phyloP scores from a whole-genome alignment of 768 basidiomycete species.

The Macrolepiota albuminosa region DNA sequence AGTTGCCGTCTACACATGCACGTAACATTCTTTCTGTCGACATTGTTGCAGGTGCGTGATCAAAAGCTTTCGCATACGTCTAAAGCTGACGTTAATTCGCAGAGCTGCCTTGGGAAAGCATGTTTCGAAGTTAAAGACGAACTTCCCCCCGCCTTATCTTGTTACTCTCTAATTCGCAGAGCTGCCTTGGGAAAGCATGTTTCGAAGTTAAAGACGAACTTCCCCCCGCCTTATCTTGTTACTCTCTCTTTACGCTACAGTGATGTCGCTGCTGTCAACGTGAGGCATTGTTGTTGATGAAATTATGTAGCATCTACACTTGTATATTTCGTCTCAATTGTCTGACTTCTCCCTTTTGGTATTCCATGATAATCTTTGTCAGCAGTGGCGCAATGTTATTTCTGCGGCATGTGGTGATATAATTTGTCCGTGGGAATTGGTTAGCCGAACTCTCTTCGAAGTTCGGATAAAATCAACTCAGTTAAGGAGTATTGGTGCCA shows the following conservation, averaged over 20 bases:
- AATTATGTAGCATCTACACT: background rate
- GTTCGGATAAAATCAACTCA: background rate
- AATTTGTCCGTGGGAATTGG: slow-evolving; percentile 1
- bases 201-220: background rate
- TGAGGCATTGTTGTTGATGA: background rate
- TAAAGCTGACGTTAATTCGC: background rate
- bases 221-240: background rate
- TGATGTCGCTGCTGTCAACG: background rate
- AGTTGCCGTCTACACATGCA: background rate
- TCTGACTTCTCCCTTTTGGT: too few species aligned
- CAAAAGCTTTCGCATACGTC: background rate
- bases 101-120: background rate
- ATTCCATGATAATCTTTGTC: background rate
- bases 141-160: background rate
- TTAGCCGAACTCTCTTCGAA: background rate
- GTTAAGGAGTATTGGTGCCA: background rate
- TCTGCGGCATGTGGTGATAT: background rate
- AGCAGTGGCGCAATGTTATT: slow-evolving; percentile 4
- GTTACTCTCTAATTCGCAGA: background rate
- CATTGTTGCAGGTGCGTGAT: background rate
- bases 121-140: background rate
- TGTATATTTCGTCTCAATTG: background rate
- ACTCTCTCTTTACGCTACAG: background rate
- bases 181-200: background rate
- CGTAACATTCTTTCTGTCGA: background rate